Conservation (phyloP, 176 grass and related monocot species). For the sorghum (Sorghum bicolor) region DNA sequence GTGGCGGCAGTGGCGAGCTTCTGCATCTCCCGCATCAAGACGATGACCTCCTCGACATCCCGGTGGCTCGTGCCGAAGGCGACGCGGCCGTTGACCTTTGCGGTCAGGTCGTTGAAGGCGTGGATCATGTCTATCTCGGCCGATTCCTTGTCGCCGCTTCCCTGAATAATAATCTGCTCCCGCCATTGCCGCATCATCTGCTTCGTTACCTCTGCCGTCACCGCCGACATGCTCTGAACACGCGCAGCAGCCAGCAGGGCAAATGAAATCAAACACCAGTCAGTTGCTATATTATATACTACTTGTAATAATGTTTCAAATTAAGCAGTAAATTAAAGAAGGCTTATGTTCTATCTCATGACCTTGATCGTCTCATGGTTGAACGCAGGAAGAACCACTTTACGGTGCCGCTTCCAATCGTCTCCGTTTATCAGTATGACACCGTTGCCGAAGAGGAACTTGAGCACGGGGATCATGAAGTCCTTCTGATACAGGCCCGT, state of each 20-base stretch:
- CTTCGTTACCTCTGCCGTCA: constrained; percentile 26
- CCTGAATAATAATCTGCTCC: neutral
- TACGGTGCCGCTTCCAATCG: constrained; percentile 52
- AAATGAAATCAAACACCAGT: neutral
- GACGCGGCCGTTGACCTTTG: constrained; percentile 31
- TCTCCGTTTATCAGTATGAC: constrained; percentile 29
- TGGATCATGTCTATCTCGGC: constrained; percentile 35
- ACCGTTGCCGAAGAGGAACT: constrained; percentile 35
- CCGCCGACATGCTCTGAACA: constrained; percentile 17
- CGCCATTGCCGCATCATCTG: constrained; percentile 13
- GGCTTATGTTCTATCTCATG: neutral
- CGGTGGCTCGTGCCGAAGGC: constrained; percentile 26
- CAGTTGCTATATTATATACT: neutral
- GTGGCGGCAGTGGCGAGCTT: constrained; percentile 17
- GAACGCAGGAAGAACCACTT: constrained; percentile 49
- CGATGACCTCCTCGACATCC: constrained; percentile 25
- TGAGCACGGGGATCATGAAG: constrained; percentile 23
- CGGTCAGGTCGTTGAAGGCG: constrained; percentile 44
- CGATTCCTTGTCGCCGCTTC: neutral
- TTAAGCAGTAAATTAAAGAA: no score
- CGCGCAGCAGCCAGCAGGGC: no score
- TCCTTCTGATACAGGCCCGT: constrained; percentile 38
- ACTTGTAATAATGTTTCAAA: neutral
- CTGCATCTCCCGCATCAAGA: constrained; percentile 15
- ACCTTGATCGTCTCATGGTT: constrained; percentile 61